phyloP scores from a whole-genome alignment of 306 rosid species.

The Acacia crassicarpa region DNA sequence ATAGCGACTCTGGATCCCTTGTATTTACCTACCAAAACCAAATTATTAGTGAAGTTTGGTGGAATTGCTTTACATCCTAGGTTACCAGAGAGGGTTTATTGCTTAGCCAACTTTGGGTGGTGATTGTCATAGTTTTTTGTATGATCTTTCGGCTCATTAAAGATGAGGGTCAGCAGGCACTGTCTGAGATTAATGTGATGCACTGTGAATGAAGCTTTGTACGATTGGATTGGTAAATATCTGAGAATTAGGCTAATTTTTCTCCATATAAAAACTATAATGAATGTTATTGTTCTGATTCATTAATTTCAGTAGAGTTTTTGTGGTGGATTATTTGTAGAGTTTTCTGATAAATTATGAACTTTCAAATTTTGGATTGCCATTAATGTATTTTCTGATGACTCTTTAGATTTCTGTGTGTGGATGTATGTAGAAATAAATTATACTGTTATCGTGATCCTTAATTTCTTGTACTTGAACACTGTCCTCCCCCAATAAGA shows the following conservation, averaged over 20 bases:
- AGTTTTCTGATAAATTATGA: background rate
- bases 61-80: slow-evolving; percentile 8
- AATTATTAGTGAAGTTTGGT: slow-evolving; percentile 15
- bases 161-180: background rate
- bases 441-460: background rate
- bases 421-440: background rate
- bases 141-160: background rate
- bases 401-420: background rate
- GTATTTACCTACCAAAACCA: background rate
- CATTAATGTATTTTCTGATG: background rate
- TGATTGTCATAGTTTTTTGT: background rate
- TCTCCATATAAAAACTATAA: background rate
- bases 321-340: background rate
- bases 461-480: background rate
- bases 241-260: background rate
- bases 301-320: background rate
- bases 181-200: background rate
- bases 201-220: background rate
- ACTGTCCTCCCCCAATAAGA: background rate
- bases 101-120: background rate
- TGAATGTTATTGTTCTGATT: background rate
- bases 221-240: background rate
- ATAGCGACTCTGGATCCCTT: background rate
- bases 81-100: background rate
- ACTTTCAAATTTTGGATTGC: background rate